Percentiles rank a stretch among this genome's conserved stretches.
Evolutionary conservation across 2,329 filamentous ascomycete species (phyloP).

Genomic region (Beauveria asiatica): DNA sequence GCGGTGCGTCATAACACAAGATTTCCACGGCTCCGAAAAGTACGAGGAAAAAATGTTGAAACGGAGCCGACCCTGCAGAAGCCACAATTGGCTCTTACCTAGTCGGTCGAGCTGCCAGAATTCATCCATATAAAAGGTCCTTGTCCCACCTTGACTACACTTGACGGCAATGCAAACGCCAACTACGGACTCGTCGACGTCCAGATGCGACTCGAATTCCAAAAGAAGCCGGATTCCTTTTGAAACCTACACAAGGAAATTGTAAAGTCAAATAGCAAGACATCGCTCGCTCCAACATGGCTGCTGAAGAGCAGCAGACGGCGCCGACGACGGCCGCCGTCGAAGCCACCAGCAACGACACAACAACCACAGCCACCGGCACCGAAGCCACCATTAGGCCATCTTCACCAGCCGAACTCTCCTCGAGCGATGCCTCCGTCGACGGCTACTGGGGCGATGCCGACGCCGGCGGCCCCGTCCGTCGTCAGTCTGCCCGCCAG

Average conservation of each 20-base stretch:
- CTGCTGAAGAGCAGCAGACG: conserved; percentile 7
- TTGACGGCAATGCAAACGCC: not conserved
- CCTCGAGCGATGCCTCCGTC: conserved; percentile 6
- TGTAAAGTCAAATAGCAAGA: not conserved
- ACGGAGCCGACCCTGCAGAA: not conserved
- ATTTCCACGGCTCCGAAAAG: not conserved
- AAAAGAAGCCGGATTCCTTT: too few relatives aligned
- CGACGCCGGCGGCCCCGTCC: conserved; percentile 16
- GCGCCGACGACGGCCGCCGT: not conserved
- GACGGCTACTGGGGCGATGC: conserved; percentile 21
- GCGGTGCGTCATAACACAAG: conserved; percentile 2
- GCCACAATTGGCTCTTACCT: not conserved
- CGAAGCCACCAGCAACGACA: not conserved
- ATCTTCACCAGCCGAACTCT: not conserved
- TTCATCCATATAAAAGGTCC: not conserved
- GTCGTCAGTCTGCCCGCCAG: conserved; percentile 12
- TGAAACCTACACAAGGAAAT: not conserved
- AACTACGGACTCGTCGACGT: not conserved
- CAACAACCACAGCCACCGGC: not conserved
- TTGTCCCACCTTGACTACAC: not conserved
- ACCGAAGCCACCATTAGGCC: not conserved
- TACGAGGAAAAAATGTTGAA: not conserved
- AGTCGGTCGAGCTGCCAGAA: not conserved
- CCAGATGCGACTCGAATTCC: not conserved
- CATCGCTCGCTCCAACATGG: not conserved